Evolutionary conservation across 768 basidiomycete genomes (phyloP).

Genomic region (Dioszegia crocea): DNA sequence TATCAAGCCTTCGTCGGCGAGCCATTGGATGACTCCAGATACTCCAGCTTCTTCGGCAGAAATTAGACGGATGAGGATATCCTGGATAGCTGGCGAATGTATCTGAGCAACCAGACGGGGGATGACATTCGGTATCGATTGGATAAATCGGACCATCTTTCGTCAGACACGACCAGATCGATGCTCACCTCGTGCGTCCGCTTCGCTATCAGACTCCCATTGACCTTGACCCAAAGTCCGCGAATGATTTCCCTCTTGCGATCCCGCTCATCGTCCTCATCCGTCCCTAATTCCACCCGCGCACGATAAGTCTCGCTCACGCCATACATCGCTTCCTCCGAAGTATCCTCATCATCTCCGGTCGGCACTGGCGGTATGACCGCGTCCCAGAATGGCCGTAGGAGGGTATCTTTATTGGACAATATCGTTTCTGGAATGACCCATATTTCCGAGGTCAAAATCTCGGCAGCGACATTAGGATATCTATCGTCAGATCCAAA

Average conservation of each 20-base stretch:
- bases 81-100: slow-evolving; percentile 83
- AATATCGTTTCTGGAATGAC: slow-evolving; percentile 87
- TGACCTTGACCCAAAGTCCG: slow-evolving; percentile 91
- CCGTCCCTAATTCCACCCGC: slow-evolving; percentile 57
- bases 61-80: slow-evolving; percentile 82
- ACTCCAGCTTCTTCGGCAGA: slow-evolving; percentile 78
- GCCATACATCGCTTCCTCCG: slow-evolving; percentile 14
- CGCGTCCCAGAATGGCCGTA: slow-evolving; percentile 87
- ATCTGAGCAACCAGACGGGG: slow-evolving; percentile 78
- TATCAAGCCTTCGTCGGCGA: slow-evolving; percentile 78
- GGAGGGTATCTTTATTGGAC: slow-evolving; percentile 63
- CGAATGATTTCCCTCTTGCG: slow-evolving; percentile 69
- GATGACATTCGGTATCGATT: slow-evolving; percentile 72
- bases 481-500: slow-evolving; percentile 58
- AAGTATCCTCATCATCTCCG: slow-evolving; percentile 8
- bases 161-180: background rate
- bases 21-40: slow-evolving; percentile 84
- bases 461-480: slow-evolving; percentile 87
- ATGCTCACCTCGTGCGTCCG: slow-evolving; percentile 75
- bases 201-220: slow-evolving; percentile 78
- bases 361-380: slow-evolving; percentile 45
- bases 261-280: slow-evolving; percentile 70
- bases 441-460: slow-evolving; percentile 93
- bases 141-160: slow-evolving; percentile 90
- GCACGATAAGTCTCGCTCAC: slow-evolving; percentile 27